Conservation (phyloP, 2,329 filamentous ascomycete genomes). For the Talaromyces atroroseus region DNA sequence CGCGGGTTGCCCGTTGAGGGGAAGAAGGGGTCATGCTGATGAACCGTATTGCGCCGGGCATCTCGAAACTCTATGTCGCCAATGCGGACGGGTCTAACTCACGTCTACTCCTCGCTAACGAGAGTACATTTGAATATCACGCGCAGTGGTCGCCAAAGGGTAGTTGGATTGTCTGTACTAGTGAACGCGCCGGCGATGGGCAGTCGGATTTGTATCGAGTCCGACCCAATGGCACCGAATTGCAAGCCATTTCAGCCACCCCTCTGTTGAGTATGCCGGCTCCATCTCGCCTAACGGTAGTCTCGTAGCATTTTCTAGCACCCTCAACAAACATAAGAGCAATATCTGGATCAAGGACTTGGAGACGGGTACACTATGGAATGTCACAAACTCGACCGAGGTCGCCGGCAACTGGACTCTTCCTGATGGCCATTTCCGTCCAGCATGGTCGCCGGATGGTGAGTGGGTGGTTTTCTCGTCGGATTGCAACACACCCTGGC, state of each 20-base stretch:
- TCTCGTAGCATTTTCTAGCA: background rate
- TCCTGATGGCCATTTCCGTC: background rate
- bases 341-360: background rate
- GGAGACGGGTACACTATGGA: background rate
- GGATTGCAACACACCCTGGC: background rate
- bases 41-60: constrained; percentile 12
- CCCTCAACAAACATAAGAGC: background rate
- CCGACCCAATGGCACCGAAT: constrained; percentile 3
- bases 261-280: background rate
- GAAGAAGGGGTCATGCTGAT: constrained; percentile 11
- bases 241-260: background rate
- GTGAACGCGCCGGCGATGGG: constrained; percentile 14
- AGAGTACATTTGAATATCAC: constrained; percentile 11
- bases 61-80: constrained; percentile 10
- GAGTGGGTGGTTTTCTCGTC: background rate
- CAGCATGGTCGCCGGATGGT: constrained; percentile 1
- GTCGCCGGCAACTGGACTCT: background rate
- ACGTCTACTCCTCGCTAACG: constrained; percentile 1
- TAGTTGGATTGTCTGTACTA: constrained; percentile 12
- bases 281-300: background rate
- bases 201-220: constrained; percentile 15
- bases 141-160: constrained; percentile 13
- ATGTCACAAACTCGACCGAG: background rate
- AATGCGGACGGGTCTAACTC: constrained; percentile 11
- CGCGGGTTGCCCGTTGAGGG: background rate